These are phyloP conservation scores for Letharia columbiana DNA, from an alignment of 495 filamentous ascomycete genomes.

Conservation along the genomic window DNA sequence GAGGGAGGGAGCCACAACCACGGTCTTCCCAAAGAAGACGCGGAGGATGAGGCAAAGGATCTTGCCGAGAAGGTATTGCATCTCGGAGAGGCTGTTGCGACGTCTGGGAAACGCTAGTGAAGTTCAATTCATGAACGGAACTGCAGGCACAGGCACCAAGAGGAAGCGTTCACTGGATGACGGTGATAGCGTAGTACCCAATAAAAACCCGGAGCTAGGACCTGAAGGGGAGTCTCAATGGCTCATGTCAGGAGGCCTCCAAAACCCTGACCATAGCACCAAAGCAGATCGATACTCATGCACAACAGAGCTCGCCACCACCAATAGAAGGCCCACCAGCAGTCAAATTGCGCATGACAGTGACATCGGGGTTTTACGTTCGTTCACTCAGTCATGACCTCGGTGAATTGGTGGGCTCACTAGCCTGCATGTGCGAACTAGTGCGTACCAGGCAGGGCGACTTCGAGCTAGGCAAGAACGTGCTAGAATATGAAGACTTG, in stretches of 20 bases:
- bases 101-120: conserved; percentile 22
- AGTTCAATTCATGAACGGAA: conserved; percentile 9
- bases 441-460: conserved; percentile 71
- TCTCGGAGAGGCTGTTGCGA: conserved; percentile 29
- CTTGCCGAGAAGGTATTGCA: conserved; percentile 61
- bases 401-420: conserved; percentile 70
- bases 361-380: conserved; percentile 95
- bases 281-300: conserved; percentile 28
- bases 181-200: conserved; percentile 21
- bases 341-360: conserved; percentile 77
- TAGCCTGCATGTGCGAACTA: conserved; percentile 79
- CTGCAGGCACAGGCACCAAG: conserved; percentile 22
- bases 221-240: conserved; percentile 12
- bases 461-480: conserved; percentile 60
- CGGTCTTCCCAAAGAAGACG: conserved; percentile 66
- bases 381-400: conserved; percentile 88
- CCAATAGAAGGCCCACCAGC: conserved; percentile 55
- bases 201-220: conserved; percentile 14
- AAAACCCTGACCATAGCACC: neutral
- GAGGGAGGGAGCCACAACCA: conserved; percentile 69
- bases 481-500: conserved; percentile 76
- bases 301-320: conserved; percentile 29
- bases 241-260: conserved; percentile 46
- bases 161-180: conserved; percentile 29
- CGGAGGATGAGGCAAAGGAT: conserved; percentile 58